Evolutionary conservation across 768 basidiomycete species (phyloP).

Genomic region (Suillus tomentosus): DNA sequence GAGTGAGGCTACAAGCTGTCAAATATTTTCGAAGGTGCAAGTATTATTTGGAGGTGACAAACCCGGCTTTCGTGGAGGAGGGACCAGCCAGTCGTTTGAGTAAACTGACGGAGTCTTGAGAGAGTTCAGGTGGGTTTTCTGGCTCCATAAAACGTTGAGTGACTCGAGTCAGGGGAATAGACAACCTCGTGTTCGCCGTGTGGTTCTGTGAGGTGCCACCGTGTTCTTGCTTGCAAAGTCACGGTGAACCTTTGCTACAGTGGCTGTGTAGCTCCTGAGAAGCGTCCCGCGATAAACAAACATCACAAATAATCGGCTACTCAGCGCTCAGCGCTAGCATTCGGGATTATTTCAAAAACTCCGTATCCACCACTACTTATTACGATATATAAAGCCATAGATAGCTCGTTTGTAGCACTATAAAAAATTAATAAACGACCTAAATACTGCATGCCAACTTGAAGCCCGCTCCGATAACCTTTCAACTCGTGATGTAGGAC

Average conservation of each 20-base stretch:
- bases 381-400: neutral
- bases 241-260: neutral
- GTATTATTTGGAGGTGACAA: conserved; percentile 27
- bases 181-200: neutral
- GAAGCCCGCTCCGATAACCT: neutral
- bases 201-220: neutral
- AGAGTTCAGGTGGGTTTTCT: conserved; percentile 35
- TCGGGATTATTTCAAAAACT: neutral
- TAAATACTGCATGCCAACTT: conserved; percentile 5
- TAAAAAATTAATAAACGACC: conserved; percentile 8
- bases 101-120: conserved; percentile 70
- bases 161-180: neutral
- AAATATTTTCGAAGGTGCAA: conserved; percentile 8
- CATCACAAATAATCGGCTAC: neutral
- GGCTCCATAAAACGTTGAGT: conserved; percentile 13
- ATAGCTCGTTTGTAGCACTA: neutral
- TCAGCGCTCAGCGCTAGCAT: neutral
- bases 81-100: conserved; percentile 84
- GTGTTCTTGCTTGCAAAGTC: neutral
- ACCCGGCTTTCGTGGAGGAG: conserved; percentile 90
- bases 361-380: neutral
- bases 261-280: conserved; percentile 8
- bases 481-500: neutral
- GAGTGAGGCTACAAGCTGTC: conserved; percentile 53
- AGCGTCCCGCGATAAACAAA: neutral